Conservation (phyloP, 2,329 filamentous ascomycete species). For the Cordyceps fumosorosea region DNA sequence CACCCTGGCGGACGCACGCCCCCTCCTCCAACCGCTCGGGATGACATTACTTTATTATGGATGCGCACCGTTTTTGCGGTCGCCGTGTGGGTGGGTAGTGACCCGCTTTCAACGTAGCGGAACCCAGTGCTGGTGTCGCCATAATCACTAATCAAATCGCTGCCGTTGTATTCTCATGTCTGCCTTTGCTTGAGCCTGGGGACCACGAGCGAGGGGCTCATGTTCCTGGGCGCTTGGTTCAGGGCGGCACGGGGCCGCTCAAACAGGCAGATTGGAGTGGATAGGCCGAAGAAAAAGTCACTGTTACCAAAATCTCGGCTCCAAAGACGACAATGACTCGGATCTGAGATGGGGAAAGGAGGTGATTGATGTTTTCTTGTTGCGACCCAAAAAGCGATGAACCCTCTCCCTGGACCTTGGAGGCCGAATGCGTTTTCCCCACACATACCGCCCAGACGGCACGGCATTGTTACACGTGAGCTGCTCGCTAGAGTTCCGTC, state of each 20-base stretch:
- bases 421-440: neutral
- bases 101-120: constrained; percentile 1
- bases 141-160: constrained; percentile 9
- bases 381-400: neutral
- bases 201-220: neutral
- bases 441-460: neutral
- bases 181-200: neutral
- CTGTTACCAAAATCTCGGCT: too few relatives aligned
- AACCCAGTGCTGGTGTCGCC: neutral
- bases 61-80: constrained; percentile 5
- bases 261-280: neutral
- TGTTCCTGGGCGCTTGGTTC: constrained; percentile 1
- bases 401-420: neutral
- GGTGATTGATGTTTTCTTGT: neutral
- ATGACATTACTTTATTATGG: neutral
- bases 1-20: neutral
- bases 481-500: neutral
- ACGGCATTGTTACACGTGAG: constrained; percentile 1
- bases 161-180: neutral
- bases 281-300: too few relatives aligned
- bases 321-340: too few relatives aligned
- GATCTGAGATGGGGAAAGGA: too few relatives aligned
- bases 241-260: neutral
- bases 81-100: neutral
- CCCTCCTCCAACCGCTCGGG: neutral